Evolutionary conservation across 805 yeast species (phyloP).

Genomic region (Komagataella phaffii): DNA sequence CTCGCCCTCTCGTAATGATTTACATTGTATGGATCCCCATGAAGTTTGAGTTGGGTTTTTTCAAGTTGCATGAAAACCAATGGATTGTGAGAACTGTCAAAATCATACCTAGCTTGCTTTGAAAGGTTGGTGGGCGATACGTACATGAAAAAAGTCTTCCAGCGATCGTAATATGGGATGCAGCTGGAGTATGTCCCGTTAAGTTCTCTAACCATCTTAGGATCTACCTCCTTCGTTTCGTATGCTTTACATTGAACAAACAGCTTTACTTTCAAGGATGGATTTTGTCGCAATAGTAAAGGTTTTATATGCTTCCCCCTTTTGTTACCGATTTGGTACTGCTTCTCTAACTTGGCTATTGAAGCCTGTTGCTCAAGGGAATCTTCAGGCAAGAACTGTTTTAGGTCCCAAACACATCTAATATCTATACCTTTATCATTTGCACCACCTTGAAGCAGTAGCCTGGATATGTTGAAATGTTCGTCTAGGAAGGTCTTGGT

Average conservation of each 20-base stretch:
- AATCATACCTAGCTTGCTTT: slow-evolving; percentile 27
- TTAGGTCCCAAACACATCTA: slow-evolving; percentile 35
- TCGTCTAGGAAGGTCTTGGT: slow-evolving; percentile 24
- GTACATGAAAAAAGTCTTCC: slow-evolving; percentile 22
- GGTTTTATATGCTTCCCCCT: slow-evolving; percentile 14
- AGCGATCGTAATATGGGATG: slow-evolving; percentile 12
- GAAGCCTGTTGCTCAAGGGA: background rate
- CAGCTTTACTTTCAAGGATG: slow-evolving; percentile 21
- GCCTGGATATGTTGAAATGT: slow-evolving; percentile 20
- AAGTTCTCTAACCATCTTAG: slow-evolving; percentile 36
- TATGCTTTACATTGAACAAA: slow-evolving; percentile 46
- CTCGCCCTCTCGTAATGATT: slow-evolving; percentile 25
- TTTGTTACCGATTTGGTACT: slow-evolving; percentile 5
- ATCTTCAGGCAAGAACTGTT: slow-evolving; percentile 7
- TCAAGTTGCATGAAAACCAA: slow-evolving; percentile 27
- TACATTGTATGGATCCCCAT: slow-evolving; percentile 16
- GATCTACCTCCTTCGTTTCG: slow-evolving; percentile 24
- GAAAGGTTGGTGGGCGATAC: slow-evolving; percentile 35
- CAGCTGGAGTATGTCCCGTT: slow-evolving; percentile 34
- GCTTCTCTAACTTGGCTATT: background rate
- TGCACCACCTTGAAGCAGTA: slow-evolving; percentile 38
- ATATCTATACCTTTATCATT: slow-evolving; percentile 46
- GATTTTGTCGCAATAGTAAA: slow-evolving; percentile 6
- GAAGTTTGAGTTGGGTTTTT: slow-evolving; percentile 14
- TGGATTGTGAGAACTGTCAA: slow-evolving; percentile 32